Evolutionary conservation across 1,284 basidiomycete species (phyloP), one percentile per base, ranked within the genome.

Genomic region (Rhizoctonia solani): DNA sequence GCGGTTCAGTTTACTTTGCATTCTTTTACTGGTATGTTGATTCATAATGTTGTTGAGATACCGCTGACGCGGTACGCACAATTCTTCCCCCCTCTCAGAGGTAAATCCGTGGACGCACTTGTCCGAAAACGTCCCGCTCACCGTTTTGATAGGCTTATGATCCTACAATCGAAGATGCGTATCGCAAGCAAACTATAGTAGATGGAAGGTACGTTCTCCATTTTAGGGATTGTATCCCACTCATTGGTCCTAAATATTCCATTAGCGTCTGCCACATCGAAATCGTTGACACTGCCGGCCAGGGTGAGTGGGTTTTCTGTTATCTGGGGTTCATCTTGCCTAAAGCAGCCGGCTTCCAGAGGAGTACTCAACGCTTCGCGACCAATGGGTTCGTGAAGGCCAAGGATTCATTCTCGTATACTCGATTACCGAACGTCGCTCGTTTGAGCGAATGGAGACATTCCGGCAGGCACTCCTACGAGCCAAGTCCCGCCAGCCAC

Each of bases 131-230:
- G n/a, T 37, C 19, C 49, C 30, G 54, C 52, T 65, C 53, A 55
- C 23, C 21, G 44, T n/a, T 30, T 21, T 39, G 27, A 42, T 30
- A 69, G 68, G 65, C 68, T 27, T 76, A 76, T 71, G 75, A 76
- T 52, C 75, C 75, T 1, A 76, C 75, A 16, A 76, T 76, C 58
- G 75, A 76, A 66, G 75, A 76, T 53, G 74, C 74, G 44, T 76
- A 76, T 68, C 72, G 74, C 46, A 75, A 74, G 44, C 74, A 76
- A 68, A 75, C 74, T 27, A 72, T 74, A 27, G 75, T 76, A 66
- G 74, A 76, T 63, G 75, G 75, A 49, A 73, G 75, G 71, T 74
- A 73, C n/a, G 75, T 74, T 68, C 72, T 74, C 72, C 71, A 74
- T 55, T 50, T 47, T 21, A 37, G 32, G 23, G 21, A 23, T 27